Evolutionary conservation across 768 basidiomycete species (phyloP), one percentile per base, ranked within the genome.

Genomic region (Suillus weaverae): DNA sequence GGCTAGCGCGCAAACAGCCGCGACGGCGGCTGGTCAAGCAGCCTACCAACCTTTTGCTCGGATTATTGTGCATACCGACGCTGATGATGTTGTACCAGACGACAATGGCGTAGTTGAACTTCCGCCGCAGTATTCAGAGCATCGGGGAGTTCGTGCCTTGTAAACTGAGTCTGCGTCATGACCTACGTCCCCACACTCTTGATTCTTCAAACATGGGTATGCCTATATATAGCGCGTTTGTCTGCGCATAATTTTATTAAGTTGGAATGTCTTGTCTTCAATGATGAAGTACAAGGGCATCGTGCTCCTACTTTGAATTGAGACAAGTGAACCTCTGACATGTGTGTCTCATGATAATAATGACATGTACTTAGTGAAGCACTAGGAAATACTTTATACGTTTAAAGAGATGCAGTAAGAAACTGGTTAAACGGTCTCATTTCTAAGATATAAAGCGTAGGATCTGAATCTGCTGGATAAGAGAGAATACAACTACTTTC

Each of bases 61-160:
- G 56, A 87, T 85, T 71, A 80, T 91, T 64, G 69, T 91, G 6
- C 90, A 92, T 67, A 88, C 86, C 3, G 91, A 91, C 71, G 83
- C 82, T 9, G 89, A 89, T 61, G 90, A 91, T 69, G 75, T 70
- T 13, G 77, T 84, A 5, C 39, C 57, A 30, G 78, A 79, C 62
- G 81, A 76, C 26, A 76, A 83, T 13, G 89, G 81, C 5, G 77
- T 90, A 20, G 81, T 91, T 7, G 90, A 92, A 75, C 81, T 91
- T n/a, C 91, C 91, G 32, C 90, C 90, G 18, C 86, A 86, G 72
- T 92, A 92, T 70, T 81, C 81, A 30, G 87, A 85, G 64, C 78
- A 83, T 39, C 82, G 81, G 20, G 71, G 71, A 55, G 61, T 70
- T 43, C 14, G 5, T 48, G 33, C 39, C 35, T 14, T 9, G 32